Evolutionary conservation across 495 filamentous ascomycete species (phyloP), one percentile per base, ranked within the genome.

Genomic region (Cryomyces minteri): DNA sequence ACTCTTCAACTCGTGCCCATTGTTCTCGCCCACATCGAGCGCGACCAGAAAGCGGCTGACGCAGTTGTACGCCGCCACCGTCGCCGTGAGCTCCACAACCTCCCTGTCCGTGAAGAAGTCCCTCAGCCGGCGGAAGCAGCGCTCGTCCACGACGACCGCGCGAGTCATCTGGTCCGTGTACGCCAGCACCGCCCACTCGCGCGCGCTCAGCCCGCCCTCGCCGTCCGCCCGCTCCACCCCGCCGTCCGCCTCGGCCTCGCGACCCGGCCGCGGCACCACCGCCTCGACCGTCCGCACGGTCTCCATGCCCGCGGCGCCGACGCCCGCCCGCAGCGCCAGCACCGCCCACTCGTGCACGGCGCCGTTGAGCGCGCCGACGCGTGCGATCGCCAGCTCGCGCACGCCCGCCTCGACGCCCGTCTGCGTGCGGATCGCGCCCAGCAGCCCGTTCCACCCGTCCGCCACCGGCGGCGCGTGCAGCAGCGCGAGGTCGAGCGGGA

Each of bases 311-410:
- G 43, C 56, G 5, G 40, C 51, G 9, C 48, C n/a, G 31, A 49
- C 41, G 5, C 36, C 70, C 5, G 53, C 63, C 31, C 59, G 52
- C 42, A 43, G 43, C 28, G 69, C 71, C 64, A 56, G 43, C 6
- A 90, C 58, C 32, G 62, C 72, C 84, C 82, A 90, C 58, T 90
- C 83, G 58, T 82, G 88, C 64, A 72, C 74, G 0, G 84, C 84
- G 1, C 67, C 54, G 48, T 88, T 88, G 41, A 80, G 64, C 5
- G 78, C 73, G 4, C 83, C 83, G 1, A 88, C 78, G 31, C 82
- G 70, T 50, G 73, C 80, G 45, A 90, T 84, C 43, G 78, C 74
- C 5, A 85, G 55, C 60, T 90, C 84, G 14, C 77, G 71, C 32
- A 81, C 54, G 40, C 76, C 67, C 4, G 70, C 70, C 0, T 70